phyloP scores from a whole-genome alignment of 352 stramenopile genomes.

The Pelagophyceae sp. region DNA sequence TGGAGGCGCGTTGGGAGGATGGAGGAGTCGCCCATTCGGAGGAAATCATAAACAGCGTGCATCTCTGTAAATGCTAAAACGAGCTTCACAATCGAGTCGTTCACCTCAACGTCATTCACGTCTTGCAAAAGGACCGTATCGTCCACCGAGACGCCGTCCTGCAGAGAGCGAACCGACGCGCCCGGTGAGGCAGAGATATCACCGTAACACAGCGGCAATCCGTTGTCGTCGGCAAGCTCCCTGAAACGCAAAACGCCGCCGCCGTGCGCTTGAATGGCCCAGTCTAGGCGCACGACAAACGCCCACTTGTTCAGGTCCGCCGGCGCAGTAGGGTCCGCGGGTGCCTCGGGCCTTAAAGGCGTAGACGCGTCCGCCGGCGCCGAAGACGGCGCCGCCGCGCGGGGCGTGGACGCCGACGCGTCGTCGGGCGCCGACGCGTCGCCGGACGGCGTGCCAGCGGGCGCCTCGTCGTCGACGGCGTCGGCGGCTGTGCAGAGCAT shows the following conservation, averaged over 20 bases:
- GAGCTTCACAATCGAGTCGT: neutral
- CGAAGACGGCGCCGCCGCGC: no score
- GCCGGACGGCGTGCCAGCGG: no score
- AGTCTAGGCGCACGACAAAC: neutral
- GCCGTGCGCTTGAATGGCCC: neutral
- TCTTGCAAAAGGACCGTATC: neutral
- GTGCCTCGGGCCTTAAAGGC: no score
- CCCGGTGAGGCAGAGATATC: no score
- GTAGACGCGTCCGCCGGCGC: no score
- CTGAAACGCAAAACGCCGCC: neutral
- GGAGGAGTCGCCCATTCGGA: neutral
- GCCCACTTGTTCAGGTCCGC: no score
- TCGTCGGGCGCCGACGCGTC: neutral
- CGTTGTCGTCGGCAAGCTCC: neutral
- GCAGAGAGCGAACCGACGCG: no score
- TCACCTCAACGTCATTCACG: neutral
- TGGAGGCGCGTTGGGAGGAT: neutral
- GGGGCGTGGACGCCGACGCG: no score
- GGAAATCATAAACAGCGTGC: neutral
- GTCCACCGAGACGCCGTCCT: neutral
- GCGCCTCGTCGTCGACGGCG: neutral
- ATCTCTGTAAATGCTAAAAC: neutral
- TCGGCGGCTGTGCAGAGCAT: neutral
- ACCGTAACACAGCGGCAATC: neutral
- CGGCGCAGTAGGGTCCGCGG: no score